A percentile compares a stretch with the other conserved stretches of the same genome.
These are phyloP conservation scores for Poa annua DNA, from an alignment of 176 grass and related monocot genomes.

Conservation along the genomic window DNA sequence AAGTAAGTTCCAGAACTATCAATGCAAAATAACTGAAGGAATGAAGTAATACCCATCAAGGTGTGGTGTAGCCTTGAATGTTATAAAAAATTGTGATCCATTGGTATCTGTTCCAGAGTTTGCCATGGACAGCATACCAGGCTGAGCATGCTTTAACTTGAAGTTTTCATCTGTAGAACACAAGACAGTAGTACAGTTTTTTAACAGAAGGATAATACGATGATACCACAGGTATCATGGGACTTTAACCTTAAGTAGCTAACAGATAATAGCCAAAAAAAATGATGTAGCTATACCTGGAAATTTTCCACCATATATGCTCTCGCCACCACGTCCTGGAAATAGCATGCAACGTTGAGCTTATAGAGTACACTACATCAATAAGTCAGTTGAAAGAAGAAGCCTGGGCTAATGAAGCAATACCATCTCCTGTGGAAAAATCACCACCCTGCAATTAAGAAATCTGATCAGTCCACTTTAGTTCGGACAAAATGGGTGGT, in stretches of 20 bases:
- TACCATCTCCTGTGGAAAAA: constrained; percentile 86
- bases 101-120: constrained; percentile 62
- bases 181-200: constrained; percentile 11
- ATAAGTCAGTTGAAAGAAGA: constrained; percentile 85
- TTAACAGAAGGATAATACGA: constrained; percentile 38
- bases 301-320: constrained; percentile 87
- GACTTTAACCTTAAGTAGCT: neutral
- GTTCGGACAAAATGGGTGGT: neutral
- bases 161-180: constrained; percentile 77
- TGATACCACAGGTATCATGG: neutral
- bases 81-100: constrained; percentile 78
- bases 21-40: neutral
- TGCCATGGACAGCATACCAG: constrained; percentile 80
- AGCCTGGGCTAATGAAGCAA: constrained; percentile 76
- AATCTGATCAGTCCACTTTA: constrained; percentile 34
- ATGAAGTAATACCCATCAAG: constrained; percentile 70
- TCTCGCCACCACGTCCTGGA: constrained; percentile 89
- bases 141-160: constrained; percentile 64
- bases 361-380: constrained; percentile 69
- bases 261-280: neutral
- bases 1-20: neutral
- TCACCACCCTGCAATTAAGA: constrained; percentile 69
- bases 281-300: constrained; percentile 50
- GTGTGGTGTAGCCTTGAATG: constrained; percentile 59
- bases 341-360: constrained; percentile 74